phyloP scores from a whole-genome alignment of 495 filamentous ascomycete genomes.

The Ramalina peruviana region DNA sequence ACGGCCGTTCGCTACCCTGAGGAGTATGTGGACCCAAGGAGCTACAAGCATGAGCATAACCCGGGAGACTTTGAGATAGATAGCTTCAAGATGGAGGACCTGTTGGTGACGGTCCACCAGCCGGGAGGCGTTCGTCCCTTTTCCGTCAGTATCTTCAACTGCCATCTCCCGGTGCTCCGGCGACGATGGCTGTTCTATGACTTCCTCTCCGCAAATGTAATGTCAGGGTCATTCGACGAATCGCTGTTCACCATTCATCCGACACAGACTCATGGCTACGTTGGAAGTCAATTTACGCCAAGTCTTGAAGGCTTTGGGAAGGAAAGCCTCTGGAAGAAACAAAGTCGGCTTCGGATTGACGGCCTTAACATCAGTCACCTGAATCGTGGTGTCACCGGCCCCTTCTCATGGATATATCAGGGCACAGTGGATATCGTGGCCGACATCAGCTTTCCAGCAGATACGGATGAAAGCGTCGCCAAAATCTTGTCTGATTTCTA shows the following conservation, averaged over 20 bases:
- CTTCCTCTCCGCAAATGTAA: slow-evolving; percentile 84
- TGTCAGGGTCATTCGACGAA: slow-evolving; percentile 90
- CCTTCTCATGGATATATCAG: slow-evolving; percentile 94
- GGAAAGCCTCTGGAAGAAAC: slow-evolving; percentile 70
- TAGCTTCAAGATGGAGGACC: slow-evolving; percentile 86
- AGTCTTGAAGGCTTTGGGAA: slow-evolving; percentile 38
- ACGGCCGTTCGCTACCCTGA: slow-evolving; percentile 59
- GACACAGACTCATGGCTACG: slow-evolving; percentile 64
- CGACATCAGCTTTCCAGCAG: slow-evolving; percentile 82
- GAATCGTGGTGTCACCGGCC: slow-evolving; percentile 84
- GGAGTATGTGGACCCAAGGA: slow-evolving; percentile 69
- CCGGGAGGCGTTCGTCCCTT: slow-evolving; percentile 83
- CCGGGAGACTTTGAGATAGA: slow-evolving; percentile 95
- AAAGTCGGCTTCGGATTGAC: slow-evolving; percentile 79
- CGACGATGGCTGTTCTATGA: slow-evolving; percentile 98
- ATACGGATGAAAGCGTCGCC: slow-evolving; percentile 70
- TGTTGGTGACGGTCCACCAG: slow-evolving; percentile 85
- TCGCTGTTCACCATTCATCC: slow-evolving; percentile 96
- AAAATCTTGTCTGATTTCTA: slow-evolving; percentile 93
- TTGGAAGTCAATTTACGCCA: slow-evolving; percentile 38
- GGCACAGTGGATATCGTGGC: slow-evolving; percentile 94
- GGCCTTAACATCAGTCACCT: slow-evolving; percentile 90
- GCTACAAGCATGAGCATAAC: slow-evolving; percentile 72
- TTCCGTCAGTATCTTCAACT: slow-evolving; percentile 86
- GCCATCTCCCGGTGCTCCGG: slow-evolving; percentile 79